Conservation (phyloP, 495 filamentous ascomycete species). For the Trichoderma erinaceum region DNA sequence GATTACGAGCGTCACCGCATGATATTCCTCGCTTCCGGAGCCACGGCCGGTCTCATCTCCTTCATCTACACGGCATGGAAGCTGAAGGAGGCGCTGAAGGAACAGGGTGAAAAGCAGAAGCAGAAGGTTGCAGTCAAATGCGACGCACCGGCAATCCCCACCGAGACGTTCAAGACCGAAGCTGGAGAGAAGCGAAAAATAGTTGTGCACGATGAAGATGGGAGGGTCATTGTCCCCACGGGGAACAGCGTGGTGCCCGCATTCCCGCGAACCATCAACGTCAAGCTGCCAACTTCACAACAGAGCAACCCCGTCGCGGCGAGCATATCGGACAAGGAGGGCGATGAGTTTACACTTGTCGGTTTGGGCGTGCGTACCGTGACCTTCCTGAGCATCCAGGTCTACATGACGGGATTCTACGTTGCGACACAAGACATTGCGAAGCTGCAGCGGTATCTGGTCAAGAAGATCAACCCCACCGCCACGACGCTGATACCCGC, state of each 20-base stretch:
- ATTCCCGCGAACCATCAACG: constrained; percentile 64
- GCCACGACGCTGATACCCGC: constrained; percentile 74
- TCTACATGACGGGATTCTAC: constrained; percentile 92
- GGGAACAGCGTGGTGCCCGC: constrained; percentile 77
- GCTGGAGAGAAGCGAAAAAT: constrained; percentile 47
- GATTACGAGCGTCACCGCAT: constrained; percentile 42
- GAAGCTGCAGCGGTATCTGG: constrained; percentile 39
- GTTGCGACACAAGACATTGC: constrained; percentile 71
- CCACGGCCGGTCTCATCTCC: constrained; percentile 41
- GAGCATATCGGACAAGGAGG: constrained; percentile 26
- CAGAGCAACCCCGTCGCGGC: constrained; percentile 17
- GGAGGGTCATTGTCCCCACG: constrained; percentile 66
- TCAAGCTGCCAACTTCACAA: constrained; percentile 22
- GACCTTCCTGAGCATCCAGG: constrained; percentile 81
- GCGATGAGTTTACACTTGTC: constrained; percentile 73
- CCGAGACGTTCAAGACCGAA: constrained; percentile 38
- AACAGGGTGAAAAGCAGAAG: constrained; percentile 17
- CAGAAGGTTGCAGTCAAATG: constrained; percentile 28
- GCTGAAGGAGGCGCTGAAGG: constrained; percentile 29
- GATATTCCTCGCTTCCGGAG: constrained; percentile 42
- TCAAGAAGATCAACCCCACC: constrained; percentile 51
- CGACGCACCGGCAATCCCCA: constrained; percentile 38
- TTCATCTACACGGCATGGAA: constrained; percentile 41
- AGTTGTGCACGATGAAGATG: constrained; percentile 46
- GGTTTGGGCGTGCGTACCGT: constrained; percentile 86